Evolutionary conservation across 202 grass and related monocot species (phyloP), one percentile per base, ranked within the genome.

Genomic region (Miscanthus sacchariflorus): DNA sequence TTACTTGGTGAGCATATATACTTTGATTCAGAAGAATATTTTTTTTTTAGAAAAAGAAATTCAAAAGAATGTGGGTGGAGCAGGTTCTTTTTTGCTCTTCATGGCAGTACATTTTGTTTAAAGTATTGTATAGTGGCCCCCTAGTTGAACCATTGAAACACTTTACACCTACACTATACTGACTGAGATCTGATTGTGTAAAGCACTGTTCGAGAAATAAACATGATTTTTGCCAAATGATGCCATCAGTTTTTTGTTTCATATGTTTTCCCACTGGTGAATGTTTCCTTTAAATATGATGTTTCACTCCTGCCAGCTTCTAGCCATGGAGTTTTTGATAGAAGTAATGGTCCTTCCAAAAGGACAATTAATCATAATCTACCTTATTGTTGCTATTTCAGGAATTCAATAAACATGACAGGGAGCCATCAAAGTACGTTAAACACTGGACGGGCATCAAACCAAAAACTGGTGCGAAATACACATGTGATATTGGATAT

Each of bases 391-490:
- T 88, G 23, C 65, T 76, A 65, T 93, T 85, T 91, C 84, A 99
- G 97, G 97, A 99, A 87, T 99, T 99, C 79, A 99, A 99, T 90
- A 99, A 95, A 63, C 93, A 99, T 88, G 97, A 99, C 76, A 96
- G 80, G 63, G 94, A 99, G 44, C 94, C 97, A 61, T 78, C 93
- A 58, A 99, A 95, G 88, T 99, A 95, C 65, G 87, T 90, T 75
- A 99, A 99, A 81, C 94, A 88, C 64, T 97, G 91, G 91, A 90
- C 74, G 79, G 94, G 97, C 40, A 79, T 89, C 88, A 99, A 99
- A 91, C 93, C 93, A 49, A 99, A 93, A 88, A 99, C 90, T 44
- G 88, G 97, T 73, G 74, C 90, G 74, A 85, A 87, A 69, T 99
- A 97, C 87, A 90, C 94, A 2, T 97, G 94, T 23, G 94, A 99